Evolutionary conservation across 164 flowering plant genomes (phyloP).

Genomic region (Annona squamosa): DNA sequence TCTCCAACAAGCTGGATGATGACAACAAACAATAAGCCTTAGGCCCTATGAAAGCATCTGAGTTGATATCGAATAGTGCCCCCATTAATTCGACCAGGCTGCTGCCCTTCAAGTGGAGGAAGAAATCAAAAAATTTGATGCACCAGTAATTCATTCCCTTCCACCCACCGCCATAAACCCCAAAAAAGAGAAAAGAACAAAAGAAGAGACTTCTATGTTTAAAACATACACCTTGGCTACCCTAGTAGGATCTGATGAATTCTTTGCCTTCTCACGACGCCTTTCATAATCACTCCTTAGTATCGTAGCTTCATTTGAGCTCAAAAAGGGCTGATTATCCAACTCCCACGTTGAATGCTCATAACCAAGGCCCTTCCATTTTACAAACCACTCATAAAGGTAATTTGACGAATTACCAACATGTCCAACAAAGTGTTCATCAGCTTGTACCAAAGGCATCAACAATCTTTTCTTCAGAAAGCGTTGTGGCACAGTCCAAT

Average conservation of each 20-base stretch:
- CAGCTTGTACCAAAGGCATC: conserved; percentile 17
- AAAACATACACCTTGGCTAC: conserved; percentile 27
- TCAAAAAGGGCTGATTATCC: conserved; percentile 44
- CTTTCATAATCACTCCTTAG: conserved; percentile 47
- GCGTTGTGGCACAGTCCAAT: conserved; percentile 67
- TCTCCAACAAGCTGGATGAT: no score
- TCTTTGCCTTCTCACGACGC: conserved; percentile 36
- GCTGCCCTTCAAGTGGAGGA: no score
- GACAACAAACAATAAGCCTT: no score
- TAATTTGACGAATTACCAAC: not conserved
- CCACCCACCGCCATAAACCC: no score
- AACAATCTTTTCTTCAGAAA: conserved; percentile 47
- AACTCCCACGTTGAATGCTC: conserved; percentile 75
- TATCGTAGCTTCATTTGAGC: conserved; percentile 32
- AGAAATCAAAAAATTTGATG: no score
- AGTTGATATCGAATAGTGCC: no score
- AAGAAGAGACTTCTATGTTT: no score
- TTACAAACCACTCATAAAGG: conserved; percentile 75
- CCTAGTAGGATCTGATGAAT: conserved; percentile 16
- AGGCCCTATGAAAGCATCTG: no score
- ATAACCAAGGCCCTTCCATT: conserved; percentile 74
- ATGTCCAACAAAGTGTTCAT: conserved; percentile 6
- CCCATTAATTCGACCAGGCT: no score
- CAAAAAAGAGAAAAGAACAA: no score
- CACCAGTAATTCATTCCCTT: no score